Conservation (phyloP, 371 early-diverging fungal genomes). For the Coemansia sp. region DNA sequence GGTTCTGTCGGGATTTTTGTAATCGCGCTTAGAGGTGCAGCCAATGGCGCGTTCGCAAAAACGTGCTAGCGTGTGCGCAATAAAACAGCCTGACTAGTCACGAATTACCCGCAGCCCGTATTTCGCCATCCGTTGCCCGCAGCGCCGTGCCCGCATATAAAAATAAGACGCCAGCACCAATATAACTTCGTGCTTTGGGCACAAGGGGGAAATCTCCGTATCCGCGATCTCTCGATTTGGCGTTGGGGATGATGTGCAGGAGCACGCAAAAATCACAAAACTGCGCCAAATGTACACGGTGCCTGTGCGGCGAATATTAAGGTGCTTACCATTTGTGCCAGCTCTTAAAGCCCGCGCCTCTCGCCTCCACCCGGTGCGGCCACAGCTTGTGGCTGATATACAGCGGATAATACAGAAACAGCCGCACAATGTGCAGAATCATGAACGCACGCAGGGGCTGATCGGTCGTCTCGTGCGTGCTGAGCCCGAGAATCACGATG, state of each 20-base stretch:
- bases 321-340: slow-evolving; percentile 32
- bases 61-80: background rate
- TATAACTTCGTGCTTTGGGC: background rate
- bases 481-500: slow-evolving; percentile 26
- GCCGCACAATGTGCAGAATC: slow-evolving; percentile 45
- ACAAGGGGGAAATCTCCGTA: background rate
- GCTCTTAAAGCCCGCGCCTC: background rate
- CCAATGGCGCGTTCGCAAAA: slow-evolving; percentile 3
- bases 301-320: background rate
- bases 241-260: background rate
- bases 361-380: slow-evolving; percentile 13
- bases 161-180: background rate
- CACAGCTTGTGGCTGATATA: slow-evolving; percentile 21
- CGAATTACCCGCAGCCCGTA: too few relatives aligned
- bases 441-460: slow-evolving; percentile 44
- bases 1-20: slow-evolving; percentile 1
- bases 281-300: background rate
- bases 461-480: slow-evolving; percentile 33
- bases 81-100: background rate
- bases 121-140: too few relatives aligned
- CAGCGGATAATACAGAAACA: slow-evolving; percentile 43
- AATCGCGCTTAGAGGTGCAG: background rate
- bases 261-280: background rate
- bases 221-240: background rate
- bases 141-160: background rate